A percentile compares a stretch with the other conserved stretches of the same genome.
phyloP scores from a whole-genome alignment of 306 rosid species.

The Pterocarpus macrocarpus region DNA sequence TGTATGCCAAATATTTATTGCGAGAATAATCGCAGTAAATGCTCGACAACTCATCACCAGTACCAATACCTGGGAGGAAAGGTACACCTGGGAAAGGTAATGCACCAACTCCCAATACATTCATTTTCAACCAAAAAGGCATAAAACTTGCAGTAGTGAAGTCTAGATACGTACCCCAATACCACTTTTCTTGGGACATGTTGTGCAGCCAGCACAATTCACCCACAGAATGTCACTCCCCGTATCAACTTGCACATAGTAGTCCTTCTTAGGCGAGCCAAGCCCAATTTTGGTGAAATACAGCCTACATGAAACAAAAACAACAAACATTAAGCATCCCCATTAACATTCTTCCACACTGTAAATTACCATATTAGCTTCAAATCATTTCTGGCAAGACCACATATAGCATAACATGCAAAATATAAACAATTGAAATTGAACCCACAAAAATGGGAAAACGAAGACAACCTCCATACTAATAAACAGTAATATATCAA shows the following conservation, averaged over 20 bases:
- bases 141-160: slow-evolving; percentile 15
- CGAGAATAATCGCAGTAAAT: neutral
- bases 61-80: neutral
- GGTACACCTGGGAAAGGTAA: too few species aligned
- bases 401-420: neutral
- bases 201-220: slow-evolving; percentile 71
- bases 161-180: slow-evolving; percentile 71
- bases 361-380: neutral
- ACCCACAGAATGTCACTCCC: slow-evolving; percentile 98
- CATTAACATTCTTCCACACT: slow-evolving; percentile 4
- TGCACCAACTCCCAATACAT: neutral
- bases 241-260: slow-evolving; percentile 91
- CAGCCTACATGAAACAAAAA: slow-evolving; percentile 60
- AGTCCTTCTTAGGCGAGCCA: slow-evolving; percentile 83
- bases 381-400: slow-evolving; percentile 13
- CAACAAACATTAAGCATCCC: slow-evolving; percentile 41
- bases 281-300: slow-evolving; percentile 81
- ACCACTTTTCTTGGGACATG: slow-evolving; percentile 76
- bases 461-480: too few species aligned
- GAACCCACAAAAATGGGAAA: neutral
- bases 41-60: neutral
- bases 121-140: slow-evolving; percentile 20
- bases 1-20: neutral
- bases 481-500: too few species aligned
- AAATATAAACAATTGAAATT: neutral